Percentiles rank a stretch among this genome's conserved stretches.
These are phyloP conservation scores for Breviolum minutum DNA, from an alignment of 73 alveolate species.

Conservation along the genomic window DNA sequence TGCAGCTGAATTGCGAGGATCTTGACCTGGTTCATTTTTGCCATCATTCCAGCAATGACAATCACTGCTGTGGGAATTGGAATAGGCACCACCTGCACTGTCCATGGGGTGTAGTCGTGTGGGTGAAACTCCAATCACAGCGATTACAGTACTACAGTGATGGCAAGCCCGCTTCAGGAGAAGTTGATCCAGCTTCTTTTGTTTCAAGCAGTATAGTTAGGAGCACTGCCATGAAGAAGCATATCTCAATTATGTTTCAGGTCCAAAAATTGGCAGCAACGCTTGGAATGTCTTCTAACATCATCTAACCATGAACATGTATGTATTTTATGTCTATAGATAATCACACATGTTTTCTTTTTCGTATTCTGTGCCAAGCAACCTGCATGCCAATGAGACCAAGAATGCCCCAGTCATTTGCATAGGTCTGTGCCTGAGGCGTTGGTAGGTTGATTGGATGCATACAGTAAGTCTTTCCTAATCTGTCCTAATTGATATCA, in stretches of 20 bases:
- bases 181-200: too few species aligned
- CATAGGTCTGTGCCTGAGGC: slow-evolving; percentile 43
- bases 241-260: neutral
- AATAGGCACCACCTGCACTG: slow-evolving; percentile 52
- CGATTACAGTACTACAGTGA: too few species aligned
- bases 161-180: too few species aligned
- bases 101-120: neutral
- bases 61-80: slow-evolving; percentile 89
- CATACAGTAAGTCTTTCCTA: too few species aligned
- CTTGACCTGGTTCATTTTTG: slow-evolving; percentile 58
- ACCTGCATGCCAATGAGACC: slow-evolving; percentile 85
- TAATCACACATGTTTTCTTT: too few species aligned
- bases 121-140: too few species aligned
- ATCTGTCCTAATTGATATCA: too few species aligned
- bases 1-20: slow-evolving; percentile 19
- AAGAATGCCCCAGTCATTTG: slow-evolving; percentile 75
- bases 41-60: slow-evolving; percentile 84
- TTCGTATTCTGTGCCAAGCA: neutral
- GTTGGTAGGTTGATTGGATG: too few species aligned
- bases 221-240: neutral
- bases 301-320: too few species aligned
- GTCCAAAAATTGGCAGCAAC: neutral
- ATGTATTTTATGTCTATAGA: too few species aligned
- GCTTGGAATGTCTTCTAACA: too few species aligned
- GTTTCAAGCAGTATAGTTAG: too few species aligned